A percentile compares a stretch with the other conserved stretches of the same genome.
These are phyloP conservation scores for Pezicula rhizophila DNA, from an alignment of 2,329 filamentous ascomycete genomes.

Conservation along the genomic window DNA sequence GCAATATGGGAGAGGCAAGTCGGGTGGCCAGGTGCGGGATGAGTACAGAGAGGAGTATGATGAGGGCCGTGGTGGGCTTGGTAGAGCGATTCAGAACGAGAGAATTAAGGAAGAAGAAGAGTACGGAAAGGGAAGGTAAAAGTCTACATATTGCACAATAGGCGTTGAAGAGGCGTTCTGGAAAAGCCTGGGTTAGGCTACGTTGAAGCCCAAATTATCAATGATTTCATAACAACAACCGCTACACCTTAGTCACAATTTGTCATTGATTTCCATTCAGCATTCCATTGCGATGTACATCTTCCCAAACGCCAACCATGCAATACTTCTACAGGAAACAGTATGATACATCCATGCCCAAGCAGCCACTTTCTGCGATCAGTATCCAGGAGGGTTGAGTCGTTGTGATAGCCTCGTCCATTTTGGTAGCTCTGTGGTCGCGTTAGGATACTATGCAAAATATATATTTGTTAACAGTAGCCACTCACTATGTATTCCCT, in stretches of 20 bases:
- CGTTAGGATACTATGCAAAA: constrained; percentile 3
- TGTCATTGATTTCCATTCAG: constrained; percentile 22
- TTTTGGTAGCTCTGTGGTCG: constrained; percentile 65
- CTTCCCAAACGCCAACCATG: constrained; percentile 22
- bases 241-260: constrained; percentile 2
- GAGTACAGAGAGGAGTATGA: constrained; percentile 98
- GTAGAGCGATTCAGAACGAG: constrained; percentile 68
- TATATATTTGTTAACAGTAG: neutral
- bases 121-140: constrained; percentile 50
- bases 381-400: constrained; percentile 92
- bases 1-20: constrained; percentile 93
- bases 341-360: constrained; percentile 16
- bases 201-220: constrained; percentile 3
- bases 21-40: constrained; percentile 91
- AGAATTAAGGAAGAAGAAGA: constrained; percentile 51
- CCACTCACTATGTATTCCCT: constrained; percentile 88
- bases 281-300: constrained; percentile 18
- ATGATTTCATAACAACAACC: neutral
- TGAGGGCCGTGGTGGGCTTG: constrained; percentile 85
- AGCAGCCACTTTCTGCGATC: constrained; percentile 6
- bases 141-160: neutral
- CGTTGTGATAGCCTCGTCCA: constrained; percentile 95
- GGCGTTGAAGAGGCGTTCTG: constrained; percentile 9
- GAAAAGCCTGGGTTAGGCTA: constrained; percentile 18
- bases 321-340: constrained; percentile 11